These are phyloP conservation scores for Amylocystis lapponica DNA, from an alignment of 768 basidiomycete species.

Conservation along the genomic window DNA sequence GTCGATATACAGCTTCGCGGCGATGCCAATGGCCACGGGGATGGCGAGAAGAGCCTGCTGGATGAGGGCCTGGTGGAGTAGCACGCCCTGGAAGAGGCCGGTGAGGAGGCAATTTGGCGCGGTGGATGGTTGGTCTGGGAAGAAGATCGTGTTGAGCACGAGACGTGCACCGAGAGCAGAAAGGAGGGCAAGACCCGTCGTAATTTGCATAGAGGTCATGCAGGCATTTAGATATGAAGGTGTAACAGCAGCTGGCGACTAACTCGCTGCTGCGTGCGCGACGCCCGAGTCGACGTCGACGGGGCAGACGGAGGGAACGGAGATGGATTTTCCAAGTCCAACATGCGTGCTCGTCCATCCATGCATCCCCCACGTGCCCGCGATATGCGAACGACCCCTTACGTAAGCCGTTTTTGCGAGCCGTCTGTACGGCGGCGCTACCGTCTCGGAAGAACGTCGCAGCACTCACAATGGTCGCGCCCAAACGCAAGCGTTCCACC, in stretches of 20 bases:
- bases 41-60: constrained; percentile 48
- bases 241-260: constrained; percentile 12
- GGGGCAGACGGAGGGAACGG: no score
- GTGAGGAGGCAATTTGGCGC: constrained; percentile 58
- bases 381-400: no score
- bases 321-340: no score
- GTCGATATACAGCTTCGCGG: constrained; percentile 59
- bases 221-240: constrained; percentile 12
- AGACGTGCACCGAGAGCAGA: constrained; percentile 73
- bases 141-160: constrained; percentile 43
- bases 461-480: constrained; percentile 3
- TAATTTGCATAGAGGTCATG: constrained; percentile 34
- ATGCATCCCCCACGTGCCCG: no score
- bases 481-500: constrained; percentile 7
- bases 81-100: constrained; percentile 74
- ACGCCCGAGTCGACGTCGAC: no score
- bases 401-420: not conserved
- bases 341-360: no score
- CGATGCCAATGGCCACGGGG: constrained; percentile 51
- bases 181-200: constrained; percentile 62
- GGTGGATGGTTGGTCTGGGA: constrained; percentile 35
- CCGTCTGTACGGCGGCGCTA: not conserved
- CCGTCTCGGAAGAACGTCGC: not conserved
- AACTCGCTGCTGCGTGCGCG: constrained; percentile 9
- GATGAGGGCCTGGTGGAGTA: constrained; percentile 59